Evolutionary conservation across 192 early-diverging fungal genomes (phyloP), one percentile per base, ranked within the genome.

Genomic region (Linnemannia exigua): DNA sequence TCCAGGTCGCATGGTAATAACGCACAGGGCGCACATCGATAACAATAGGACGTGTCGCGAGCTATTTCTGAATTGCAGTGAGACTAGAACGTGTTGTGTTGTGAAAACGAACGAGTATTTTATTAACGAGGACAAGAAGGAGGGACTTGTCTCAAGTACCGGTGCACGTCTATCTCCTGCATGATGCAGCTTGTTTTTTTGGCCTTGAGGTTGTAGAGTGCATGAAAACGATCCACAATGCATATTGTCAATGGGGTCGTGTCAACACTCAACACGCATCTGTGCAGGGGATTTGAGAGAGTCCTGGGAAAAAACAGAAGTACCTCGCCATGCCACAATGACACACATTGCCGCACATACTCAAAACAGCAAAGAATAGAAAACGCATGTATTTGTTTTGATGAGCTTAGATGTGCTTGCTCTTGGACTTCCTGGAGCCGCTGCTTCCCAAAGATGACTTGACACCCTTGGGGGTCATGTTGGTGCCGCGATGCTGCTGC

Each of bases 381-480:
- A 3, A 54, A 8, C 0, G 5, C 15, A 31, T 16, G 25, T 25
- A 63, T 72, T 50, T 38, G 20, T 38, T 75, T 68, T 61, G 25
- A 38, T 9, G 36, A 25, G 20, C 9, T 70, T 47, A 80, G 66
- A 70, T 58, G 47, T 75, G 72, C 50, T 81, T 81, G 66, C 72
- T 70, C 80, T 76, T 82, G 70, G 69, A 54, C 51, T 74, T 74
- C 37, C 68, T 70, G 28, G 79, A 35, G 68, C n/a, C 44, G 31
- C 66, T 52, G 58, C 12, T 31, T 61, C 58, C 58, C 58, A 14
- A 17, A 17, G 48, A 50, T 17, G 78, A 41, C 58, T 82, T 76
- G 80, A 67, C 36, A 38, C 46, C 3, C 44, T 74, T 83, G 47
- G 76, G 22, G 9, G n/a, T 74, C 48, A 58, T 69, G 75, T 73